Percentiles rank a stretch among this genome's conserved stretches.
Evolutionary conservation across 2,329 filamentous ascomycete genomes (phyloP).

Genomic region (Ilyonectria mors-panacis): DNA sequence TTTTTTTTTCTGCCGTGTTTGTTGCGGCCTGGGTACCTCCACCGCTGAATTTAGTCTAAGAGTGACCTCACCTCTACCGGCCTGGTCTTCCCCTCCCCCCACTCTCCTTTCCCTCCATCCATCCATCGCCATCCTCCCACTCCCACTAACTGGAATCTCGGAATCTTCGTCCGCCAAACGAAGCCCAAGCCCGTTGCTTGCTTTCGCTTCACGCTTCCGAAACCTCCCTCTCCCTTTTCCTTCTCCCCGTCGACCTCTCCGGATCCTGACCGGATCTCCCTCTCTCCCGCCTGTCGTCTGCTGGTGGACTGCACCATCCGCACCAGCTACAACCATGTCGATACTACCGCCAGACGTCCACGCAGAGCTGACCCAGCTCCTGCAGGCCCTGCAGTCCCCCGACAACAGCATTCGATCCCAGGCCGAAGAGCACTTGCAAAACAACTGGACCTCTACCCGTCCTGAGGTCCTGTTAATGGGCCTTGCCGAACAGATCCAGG

Average conservation of each 20-base stretch:
- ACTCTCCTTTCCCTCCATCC: conserved; percentile 43
- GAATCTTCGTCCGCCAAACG: conserved; percentile 41
- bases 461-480: conserved; percentile 95
- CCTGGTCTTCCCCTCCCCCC: conserved; percentile 46
- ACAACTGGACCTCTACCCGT: conserved; percentile 86
- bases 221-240: conserved; percentile 15
- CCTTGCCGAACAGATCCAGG: conserved; percentile 90
- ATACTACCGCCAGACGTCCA: conserved; percentile 88
- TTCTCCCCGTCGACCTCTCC: conserved; percentile 19
- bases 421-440: conserved; percentile 91
- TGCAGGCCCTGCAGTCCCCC: conserved; percentile 89
- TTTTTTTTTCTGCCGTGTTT: conserved; percentile 17
- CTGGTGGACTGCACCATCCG: conserved; percentile 50
- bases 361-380: conserved; percentile 85
- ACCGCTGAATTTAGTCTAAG: conserved; percentile 4
- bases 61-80: conserved; percentile 19
- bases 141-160: conserved; percentile 45
- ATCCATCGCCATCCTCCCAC: conserved; percentile 44
- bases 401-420: conserved; percentile 89
- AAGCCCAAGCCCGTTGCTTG: conserved; percentile 40
- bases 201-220: conserved; percentile 30
- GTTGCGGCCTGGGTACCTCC: conserved; percentile 18
- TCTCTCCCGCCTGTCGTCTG: conserved; percentile 41
- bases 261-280: conserved; percentile 28
- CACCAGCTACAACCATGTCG: conserved; percentile 74